phyloP scores from a whole-genome alignment of 345 rosid genomes.

The Euphorbia tirucalli region DNA sequence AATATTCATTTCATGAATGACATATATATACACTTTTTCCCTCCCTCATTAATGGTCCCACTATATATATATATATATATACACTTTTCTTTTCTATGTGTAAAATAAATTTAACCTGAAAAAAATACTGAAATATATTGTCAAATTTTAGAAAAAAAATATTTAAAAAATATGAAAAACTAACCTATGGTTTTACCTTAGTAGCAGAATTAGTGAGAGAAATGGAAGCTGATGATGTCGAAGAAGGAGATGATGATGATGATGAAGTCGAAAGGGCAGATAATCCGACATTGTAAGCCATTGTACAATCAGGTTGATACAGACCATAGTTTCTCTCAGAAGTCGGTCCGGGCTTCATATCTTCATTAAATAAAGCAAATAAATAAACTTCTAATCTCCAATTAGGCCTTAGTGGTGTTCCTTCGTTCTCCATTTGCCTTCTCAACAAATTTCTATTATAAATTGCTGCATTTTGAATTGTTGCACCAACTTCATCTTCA shows the following conservation, averaged over 20 bases:
- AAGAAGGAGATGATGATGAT: not conserved
- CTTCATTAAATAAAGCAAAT: constrained; percentile 90
- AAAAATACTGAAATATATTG: not conserved
- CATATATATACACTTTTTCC: constrained; percentile 13
- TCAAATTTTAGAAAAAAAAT: not conserved
- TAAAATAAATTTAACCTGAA: constrained; percentile 2
- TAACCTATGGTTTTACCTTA: constrained; percentile 49
- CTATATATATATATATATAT: not conserved
- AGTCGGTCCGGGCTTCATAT: constrained; percentile 88
- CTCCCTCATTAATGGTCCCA: not conserved
- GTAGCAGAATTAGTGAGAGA: constrained; percentile 75
- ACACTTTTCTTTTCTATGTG: not conserved
- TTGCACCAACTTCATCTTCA: constrained; percentile 65
- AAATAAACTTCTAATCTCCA: constrained; percentile 67
- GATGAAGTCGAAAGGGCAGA: constrained; percentile 50
- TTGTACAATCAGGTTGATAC: constrained; percentile 75
- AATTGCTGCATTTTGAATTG: constrained; percentile 58
- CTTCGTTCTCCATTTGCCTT: constrained; percentile 68
- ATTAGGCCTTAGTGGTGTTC: constrained; percentile 77
- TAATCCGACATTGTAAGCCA: constrained; percentile 88
- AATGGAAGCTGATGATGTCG: constrained; percentile 52
- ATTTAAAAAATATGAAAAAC: not conserved
- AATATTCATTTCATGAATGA: constrained; percentile 1
- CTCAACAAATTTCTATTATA: constrained; percentile 67
- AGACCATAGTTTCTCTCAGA: constrained; percentile 92